Evolutionary conservation across 148 eudicot species (phyloP).

Genomic region (Rhododendron ferrugineum): DNA sequence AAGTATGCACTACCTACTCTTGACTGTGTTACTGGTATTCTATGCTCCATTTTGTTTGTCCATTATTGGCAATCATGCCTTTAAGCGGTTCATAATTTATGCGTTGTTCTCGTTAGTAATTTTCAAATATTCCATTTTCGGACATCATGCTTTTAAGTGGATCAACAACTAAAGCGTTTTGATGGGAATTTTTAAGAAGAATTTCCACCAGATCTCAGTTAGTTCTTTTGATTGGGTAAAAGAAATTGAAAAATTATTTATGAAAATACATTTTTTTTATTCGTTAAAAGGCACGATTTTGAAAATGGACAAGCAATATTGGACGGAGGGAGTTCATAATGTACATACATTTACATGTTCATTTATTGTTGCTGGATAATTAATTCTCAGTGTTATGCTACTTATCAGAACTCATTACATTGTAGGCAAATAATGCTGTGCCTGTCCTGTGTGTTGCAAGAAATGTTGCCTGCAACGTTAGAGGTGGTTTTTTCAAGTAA

Average conservation of each 20-base stretch:
- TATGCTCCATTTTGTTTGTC: background rate
- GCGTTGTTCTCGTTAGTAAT: background rate
- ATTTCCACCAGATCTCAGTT: background rate
- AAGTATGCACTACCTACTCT: conserved; percentile 38
- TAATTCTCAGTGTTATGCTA: background rate
- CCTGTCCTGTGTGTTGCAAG: conserved; percentile 96
- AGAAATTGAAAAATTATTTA: background rate
- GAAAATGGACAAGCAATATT: background rate
- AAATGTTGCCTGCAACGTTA: conserved; percentile 96
- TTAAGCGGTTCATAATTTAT: background rate
- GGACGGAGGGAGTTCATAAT: background rate
- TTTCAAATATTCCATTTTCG: background rate
- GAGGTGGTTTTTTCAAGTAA: conserved; percentile 99
- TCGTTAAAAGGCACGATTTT: background rate
- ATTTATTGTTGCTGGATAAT: background rate
- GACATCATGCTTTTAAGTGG: background rate
- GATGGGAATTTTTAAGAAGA: background rate
- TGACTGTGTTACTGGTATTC: background rate
- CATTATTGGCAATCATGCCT: background rate
- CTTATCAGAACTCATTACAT: conserved; percentile 6
- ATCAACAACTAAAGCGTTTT: background rate
- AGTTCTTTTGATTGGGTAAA: background rate
- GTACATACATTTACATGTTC: background rate
- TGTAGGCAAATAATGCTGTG: conserved; percentile 75
- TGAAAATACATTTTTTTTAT: background rate